Conservation (phyloP, 257 asterid genomes). For the Lycium barbarum region DNA sequence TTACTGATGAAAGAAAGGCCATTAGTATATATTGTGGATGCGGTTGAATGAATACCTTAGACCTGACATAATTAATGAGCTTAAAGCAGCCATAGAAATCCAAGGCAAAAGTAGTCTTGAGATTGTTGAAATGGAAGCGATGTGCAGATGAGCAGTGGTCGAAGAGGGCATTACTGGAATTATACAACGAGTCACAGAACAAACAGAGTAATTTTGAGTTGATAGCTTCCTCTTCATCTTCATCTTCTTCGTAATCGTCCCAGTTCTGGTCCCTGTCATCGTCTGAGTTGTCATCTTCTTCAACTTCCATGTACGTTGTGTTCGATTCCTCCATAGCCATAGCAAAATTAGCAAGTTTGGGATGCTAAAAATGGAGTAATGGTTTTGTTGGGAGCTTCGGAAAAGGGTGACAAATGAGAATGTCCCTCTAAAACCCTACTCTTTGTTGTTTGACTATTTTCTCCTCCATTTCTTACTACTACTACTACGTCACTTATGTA, state of each 20-base stretch:
- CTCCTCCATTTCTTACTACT: not conserved
- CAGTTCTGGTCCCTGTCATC: slow-evolving; percentile 43
- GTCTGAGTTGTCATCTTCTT: slow-evolving; percentile 33
- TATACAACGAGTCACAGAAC: slow-evolving; percentile 65
- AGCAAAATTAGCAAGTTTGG: not conserved
- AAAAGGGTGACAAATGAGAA: not conserved
- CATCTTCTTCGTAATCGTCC: slow-evolving; percentile 55
- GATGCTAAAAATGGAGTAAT: not conserved
- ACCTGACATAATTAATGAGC: slow-evolving; percentile 87
- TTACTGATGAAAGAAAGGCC: not conserved
- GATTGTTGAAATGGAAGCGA: slow-evolving; percentile 60
- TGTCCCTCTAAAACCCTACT: slow-evolving; percentile 23
- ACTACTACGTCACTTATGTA: too few relatives aligned
- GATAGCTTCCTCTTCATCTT: slow-evolving; percentile 33
- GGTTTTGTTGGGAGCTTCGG: not conserved
- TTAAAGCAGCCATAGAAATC: slow-evolving; percentile 83
- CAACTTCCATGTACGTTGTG: slow-evolving; percentile 32
- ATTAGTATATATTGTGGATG: not conserved
- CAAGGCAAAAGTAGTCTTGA: slow-evolving; percentile 50
- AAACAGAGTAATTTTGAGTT: slow-evolving; percentile 57
- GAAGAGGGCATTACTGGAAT: slow-evolving; percentile 57
- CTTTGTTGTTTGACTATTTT: not conserved
- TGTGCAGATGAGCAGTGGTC: slow-evolving; percentile 76
- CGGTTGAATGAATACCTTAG: slow-evolving; percentile 58
- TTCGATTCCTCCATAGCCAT: slow-evolving; percentile 39